Evolutionary conservation across 2,329 filamentous ascomycete genomes (phyloP), one percentile per base, ranked within the genome.

Genomic region (Thyridium curvatum): DNA sequence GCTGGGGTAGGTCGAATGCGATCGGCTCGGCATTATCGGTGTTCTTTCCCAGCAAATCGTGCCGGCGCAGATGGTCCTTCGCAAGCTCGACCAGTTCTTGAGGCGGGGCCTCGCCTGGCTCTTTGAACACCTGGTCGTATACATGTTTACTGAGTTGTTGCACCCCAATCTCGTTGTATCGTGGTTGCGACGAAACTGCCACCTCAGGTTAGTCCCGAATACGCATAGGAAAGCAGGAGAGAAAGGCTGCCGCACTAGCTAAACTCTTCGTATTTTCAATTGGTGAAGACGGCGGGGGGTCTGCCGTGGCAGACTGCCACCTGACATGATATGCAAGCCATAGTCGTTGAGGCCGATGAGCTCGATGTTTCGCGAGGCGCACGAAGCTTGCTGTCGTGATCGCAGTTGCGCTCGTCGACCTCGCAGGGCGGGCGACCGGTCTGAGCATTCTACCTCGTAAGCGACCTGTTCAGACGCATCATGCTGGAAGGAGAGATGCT

Each of bases 141-240:
- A 98, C 73, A 66, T 90, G 75, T 42, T 74, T 72, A 69, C 89
- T 96, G 50, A 98, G 69, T 54, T 97, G 91, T 64, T 98, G 93
- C 30, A 98, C 87, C 38, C 87, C 88, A 52, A 98, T 90, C 50
- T 94, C 86, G 64, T 94, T 98, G 68, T 84, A 87, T 48, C 93
- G 81, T 35, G 87, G 71, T 41, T 74, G 64, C 7, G 76, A 73
- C 1, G 64, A 54, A 21, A 75, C 67, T 72, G 45, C 16, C 28
- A 18, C 35, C 43, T 43, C 42, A 43, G 50, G 42, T 35, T n/a
- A 43, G 37, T 30, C 17, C 14, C 13, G 13, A 26, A 10, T 26
- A 26, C 21, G 21, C 21, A 26, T 10, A 26, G 10, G 21, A 26
- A 26, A 26, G 10, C 6, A 10, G 10, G 21, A 6, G 21, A 26